Evolutionary conservation across 108 stramenopile species (phyloP), one percentile per base, ranked within the genome.

Genomic region (Schizochytrium sp.): DNA sequence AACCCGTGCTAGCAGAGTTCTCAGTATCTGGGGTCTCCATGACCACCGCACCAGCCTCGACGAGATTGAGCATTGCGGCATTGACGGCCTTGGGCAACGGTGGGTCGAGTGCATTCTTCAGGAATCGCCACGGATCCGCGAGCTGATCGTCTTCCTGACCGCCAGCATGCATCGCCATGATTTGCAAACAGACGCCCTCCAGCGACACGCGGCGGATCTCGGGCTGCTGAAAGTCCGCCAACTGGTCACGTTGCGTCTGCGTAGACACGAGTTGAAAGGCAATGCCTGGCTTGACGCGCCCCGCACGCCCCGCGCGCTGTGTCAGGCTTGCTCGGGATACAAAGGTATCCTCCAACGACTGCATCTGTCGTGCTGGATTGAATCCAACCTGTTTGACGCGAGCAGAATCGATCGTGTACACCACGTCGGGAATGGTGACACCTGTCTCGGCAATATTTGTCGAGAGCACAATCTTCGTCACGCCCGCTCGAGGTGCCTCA

Each of bases 381-480:
- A 91, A 94, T 12, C 88, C 89, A 48, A 90, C 89, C 89, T 94
- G 91, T 72, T 94, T 94, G 29, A 93, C 92, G 21, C 83, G 71
- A 29, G 93, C 92, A 57, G 90, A 76, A 90, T 94, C 94, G 14
- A 94, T 72, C 5, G 94, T 93, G 47, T 91, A 92, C 23, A 83
- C 91, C 18, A 93, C 93, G 88, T 94, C 94, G 4, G 92, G 90
- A 72, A 94, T 93, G 4, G 94, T 94, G 72, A 94, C 92, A n/a
- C 92, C 92, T 19, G 97, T 98, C 89, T 98, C 97, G 14, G 97
- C 97, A 58, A 97, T 96, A 92, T 98, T 99, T 5, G 98, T 98
- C 34, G 96, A 92, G 53, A 98, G 88, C 60, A 99, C 97, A 18
- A 98, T 93, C 90, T 98, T 99, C 0, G 95, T 94, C 8, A 58